Percentiles rank a stretch among this genome's conserved stretches.
These are phyloP conservation scores for Harringtonia aguacate DNA, from an alignment of 2,329 filamentous ascomycete species.

Conservation along the genomic window DNA sequence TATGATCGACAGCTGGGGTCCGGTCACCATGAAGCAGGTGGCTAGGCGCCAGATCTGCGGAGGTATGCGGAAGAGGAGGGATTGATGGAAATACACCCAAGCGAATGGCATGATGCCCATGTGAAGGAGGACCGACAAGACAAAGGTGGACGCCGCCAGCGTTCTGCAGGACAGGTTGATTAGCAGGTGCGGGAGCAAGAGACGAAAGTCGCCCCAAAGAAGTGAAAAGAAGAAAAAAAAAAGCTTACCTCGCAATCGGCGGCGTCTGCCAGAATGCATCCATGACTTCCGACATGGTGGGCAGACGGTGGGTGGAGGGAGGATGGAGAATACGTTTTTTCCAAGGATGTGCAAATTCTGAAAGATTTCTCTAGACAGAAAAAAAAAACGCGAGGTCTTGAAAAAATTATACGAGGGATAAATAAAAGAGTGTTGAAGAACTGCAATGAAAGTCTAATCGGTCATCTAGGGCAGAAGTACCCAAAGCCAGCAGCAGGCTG, in stretches of 20 bases:
- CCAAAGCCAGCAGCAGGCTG: constrained; percentile 12
- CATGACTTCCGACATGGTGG: constrained; percentile 28
- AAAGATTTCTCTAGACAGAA: too few species aligned
- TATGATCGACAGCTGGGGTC: constrained; percentile 39
- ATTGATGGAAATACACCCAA: constrained; percentile 43
- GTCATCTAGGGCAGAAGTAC: constrained; percentile 12
- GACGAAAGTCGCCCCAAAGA: too few species aligned
- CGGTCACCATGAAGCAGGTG: constrained; percentile 31
- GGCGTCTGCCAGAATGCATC: constrained; percentile 29
- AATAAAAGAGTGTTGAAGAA: neutral
- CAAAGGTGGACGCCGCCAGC: constrained; percentile 52
- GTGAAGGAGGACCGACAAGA: constrained; percentile 50
- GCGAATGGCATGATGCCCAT: constrained; percentile 48
- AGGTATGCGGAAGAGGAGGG: constrained; percentile 43
- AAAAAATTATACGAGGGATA: neutral
- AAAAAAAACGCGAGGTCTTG: neutral
- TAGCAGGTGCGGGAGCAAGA: too few species aligned
- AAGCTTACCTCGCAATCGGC: constrained; percentile 29
- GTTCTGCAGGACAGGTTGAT: constrained; percentile 37
- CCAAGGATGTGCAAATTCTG: neutral
- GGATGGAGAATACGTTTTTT: neutral
- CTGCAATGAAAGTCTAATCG: neutral
- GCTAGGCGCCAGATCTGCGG: constrained; percentile 33
- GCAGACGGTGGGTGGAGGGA: neutral
- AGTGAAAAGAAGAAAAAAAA: neutral